Percentiles rank a stretch among this genome's conserved stretches.
Conservation (phyloP, 2,329 filamentous ascomycete species). For the Zasmidium cellare region DNA sequence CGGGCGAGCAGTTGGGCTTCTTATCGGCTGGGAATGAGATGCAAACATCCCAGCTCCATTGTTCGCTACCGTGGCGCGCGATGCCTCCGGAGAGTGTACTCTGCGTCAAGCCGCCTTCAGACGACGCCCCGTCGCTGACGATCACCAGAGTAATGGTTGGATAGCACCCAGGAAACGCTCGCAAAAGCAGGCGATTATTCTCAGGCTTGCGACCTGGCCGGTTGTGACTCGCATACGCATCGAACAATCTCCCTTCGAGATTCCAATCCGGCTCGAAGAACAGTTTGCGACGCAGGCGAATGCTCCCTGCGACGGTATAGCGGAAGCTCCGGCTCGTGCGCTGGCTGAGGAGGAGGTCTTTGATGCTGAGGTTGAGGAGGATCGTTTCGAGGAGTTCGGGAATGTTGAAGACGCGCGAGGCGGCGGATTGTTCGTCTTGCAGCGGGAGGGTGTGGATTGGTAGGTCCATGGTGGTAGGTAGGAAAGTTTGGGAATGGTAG, state of each 20-base stretch:
- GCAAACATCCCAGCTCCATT: constrained; percentile 37
- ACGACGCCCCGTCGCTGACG: constrained; percentile 21
- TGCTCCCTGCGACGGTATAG: constrained; percentile 27
- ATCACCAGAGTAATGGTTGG: constrained; percentile 36
- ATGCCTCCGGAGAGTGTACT: constrained; percentile 1
- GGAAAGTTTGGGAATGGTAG: not conserved
- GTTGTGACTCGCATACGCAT: constrained; percentile 19
- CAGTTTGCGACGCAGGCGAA: constrained; percentile 33
- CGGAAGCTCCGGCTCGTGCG: constrained; percentile 32
- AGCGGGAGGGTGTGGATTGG: not conserved
- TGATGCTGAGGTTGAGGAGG: constrained; percentile 33
- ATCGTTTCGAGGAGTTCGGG: constrained; percentile 42
- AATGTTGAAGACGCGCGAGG: constrained; percentile 31
- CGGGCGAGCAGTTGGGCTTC: constrained; percentile 17
- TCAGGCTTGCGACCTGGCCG: constrained; percentile 32
- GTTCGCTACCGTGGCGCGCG: constrained; percentile 19
- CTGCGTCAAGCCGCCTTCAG: not conserved
- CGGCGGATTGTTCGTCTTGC: not conserved
- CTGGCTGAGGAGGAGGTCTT: constrained; percentile 37
- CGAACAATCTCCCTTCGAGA: constrained; percentile 27
- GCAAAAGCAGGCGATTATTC: constrained; percentile 37
- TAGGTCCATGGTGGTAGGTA: not conserved
- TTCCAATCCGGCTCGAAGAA: constrained; percentile 38
- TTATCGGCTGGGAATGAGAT: constrained; percentile 32
- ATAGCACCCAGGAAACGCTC: constrained; percentile 35